Evolutionary conservation across 1,284 basidiomycete genomes (phyloP).

Genomic region (Fereydounia khargensis): DNA sequence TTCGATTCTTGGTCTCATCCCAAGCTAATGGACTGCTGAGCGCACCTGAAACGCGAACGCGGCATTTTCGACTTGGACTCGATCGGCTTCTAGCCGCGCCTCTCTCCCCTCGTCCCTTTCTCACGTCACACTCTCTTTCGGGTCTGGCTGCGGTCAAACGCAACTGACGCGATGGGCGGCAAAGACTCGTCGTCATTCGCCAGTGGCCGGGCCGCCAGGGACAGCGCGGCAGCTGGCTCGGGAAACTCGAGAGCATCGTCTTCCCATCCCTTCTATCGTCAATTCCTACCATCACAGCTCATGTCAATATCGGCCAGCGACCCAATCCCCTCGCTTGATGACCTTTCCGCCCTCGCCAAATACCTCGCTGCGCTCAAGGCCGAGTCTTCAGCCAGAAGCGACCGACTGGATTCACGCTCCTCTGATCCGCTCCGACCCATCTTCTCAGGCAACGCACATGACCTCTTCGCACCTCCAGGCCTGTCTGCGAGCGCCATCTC

Average conservation of each 20-base stretch:
- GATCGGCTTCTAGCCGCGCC: too few species aligned
- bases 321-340: conserved; percentile 31
- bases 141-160: too few species aligned
- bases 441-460: conserved; percentile 22
- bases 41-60: too few species aligned
- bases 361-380: conserved; percentile 21
- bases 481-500: conserved; percentile 1
- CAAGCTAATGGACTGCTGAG: too few species aligned
- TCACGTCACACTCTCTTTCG: too few species aligned
- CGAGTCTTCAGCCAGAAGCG: conserved; percentile 17
- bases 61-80: too few species aligned
- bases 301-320: conserved; percentile 25
- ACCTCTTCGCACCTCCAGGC: conserved; percentile 26
- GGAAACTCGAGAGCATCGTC: background rate
- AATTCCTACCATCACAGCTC: conserved; percentile 30
- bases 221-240: background rate
- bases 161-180: conserved; percentile 2
- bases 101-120: too few species aligned
- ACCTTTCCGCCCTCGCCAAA: conserved; percentile 22
- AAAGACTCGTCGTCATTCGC: conserved; percentile 1
- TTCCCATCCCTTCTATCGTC: conserved; percentile 25
- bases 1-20: too few species aligned
- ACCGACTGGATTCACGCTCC: conserved; percentile 17
- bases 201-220: background rate
- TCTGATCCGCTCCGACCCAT: conserved; percentile 17